Percentiles rank a stretch among this genome's conserved stretches.
phyloP scores from a whole-genome alignment of 2,329 filamentous ascomycete species.

The Cadophora luteo-olivacea region DNA sequence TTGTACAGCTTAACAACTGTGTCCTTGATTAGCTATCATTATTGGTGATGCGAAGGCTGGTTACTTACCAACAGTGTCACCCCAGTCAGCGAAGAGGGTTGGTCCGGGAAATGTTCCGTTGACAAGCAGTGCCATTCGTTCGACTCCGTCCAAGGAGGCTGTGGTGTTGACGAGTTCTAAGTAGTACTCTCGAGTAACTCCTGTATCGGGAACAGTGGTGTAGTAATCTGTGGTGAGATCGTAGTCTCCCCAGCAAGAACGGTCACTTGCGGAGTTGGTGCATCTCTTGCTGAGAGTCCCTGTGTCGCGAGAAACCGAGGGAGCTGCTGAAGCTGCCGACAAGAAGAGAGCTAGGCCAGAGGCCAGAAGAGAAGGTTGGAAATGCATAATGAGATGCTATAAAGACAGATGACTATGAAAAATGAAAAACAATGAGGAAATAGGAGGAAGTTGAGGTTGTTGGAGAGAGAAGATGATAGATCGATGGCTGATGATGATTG shows the following conservation, averaged over 20 bases:
- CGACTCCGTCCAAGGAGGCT: background rate
- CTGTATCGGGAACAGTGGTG: background rate
- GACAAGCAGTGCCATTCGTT: conserved; percentile 29
- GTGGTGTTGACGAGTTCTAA: background rate
- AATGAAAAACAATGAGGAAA: conserved; percentile 20
- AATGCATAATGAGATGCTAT: background rate
- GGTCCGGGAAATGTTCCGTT: conserved; percentile 45
- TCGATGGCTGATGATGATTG: conserved; percentile 23
- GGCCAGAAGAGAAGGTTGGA: background rate
- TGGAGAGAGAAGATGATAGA: conserved; percentile 17
- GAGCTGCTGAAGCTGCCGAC: background rate
- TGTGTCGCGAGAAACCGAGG: background rate
- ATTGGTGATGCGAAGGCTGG: no score
- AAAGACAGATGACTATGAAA: background rate
- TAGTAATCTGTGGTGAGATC: background rate
- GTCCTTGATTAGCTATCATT: conserved; percentile 11
- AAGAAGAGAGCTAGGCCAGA: background rate
- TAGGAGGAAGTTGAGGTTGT: conserved; percentile 11
- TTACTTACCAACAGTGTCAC: conserved; percentile 46
- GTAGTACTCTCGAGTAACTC: background rate
- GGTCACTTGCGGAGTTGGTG: background rate
- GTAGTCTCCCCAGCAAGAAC: background rate
- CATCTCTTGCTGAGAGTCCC: background rate
- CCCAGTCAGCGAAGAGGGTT: conserved; percentile 46
- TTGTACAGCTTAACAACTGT: conserved; percentile 41